A percentile compares a stretch with the other conserved stretches of the same genome.
Evolutionary conservation across 148 eudicot species (phyloP).

Genomic region (Camellia japonica): DNA sequence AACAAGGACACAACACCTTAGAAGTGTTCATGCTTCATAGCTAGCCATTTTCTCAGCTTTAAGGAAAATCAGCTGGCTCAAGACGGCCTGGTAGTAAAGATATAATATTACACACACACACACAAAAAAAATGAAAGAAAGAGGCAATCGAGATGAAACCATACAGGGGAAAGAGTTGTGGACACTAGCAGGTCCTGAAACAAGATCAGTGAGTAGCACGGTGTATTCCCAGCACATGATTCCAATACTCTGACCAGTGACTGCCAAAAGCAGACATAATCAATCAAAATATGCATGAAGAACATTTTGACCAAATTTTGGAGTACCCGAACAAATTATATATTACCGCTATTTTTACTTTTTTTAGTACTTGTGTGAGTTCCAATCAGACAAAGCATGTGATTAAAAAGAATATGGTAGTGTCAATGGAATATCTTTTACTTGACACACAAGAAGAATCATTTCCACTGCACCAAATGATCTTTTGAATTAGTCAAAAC

Average conservation of each 20-base stretch:
- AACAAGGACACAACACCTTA: no score
- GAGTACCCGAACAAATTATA: background rate
- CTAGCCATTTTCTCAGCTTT: slow-evolving; percentile 1
- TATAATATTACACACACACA: background rate
- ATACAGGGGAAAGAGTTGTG: slow-evolving; percentile 79
- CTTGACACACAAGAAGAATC: no score
- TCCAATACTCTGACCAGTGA: slow-evolving; percentile 71
- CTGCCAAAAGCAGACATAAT: slow-evolving; percentile 43
- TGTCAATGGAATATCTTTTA: background rate
- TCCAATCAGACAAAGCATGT: background rate
- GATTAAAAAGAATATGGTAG: background rate
- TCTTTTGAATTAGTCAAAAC: background rate
- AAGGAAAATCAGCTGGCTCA: background rate
- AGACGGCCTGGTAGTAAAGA: background rate
- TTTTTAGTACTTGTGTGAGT: background rate
- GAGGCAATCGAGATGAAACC: slow-evolving; percentile 28
- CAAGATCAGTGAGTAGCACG: slow-evolving; percentile 75
- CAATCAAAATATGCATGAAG: slow-evolving; percentile 9
- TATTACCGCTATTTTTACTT: background rate
- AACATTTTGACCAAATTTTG: background rate
- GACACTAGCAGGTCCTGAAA: slow-evolving; percentile 94
- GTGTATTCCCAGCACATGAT: slow-evolving; percentile 58
- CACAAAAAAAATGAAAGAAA: background rate
- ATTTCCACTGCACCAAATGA: background rate
- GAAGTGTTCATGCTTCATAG: background rate